These are phyloP conservation scores for Viola odorata DNA, from an alignment of 345 rosid genomes.

Conservation along the genomic window DNA sequence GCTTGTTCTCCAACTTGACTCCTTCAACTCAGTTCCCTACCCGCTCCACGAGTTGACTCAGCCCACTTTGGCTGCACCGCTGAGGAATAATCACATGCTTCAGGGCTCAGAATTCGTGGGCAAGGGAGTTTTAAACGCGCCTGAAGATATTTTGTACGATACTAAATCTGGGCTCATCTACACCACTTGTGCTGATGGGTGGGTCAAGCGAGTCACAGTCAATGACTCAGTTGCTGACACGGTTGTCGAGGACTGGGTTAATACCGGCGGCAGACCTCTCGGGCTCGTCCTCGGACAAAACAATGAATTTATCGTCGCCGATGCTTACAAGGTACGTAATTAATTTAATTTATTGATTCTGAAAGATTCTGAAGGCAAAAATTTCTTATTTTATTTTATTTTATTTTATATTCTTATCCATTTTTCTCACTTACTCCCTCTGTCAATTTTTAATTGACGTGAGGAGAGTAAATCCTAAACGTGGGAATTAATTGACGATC, in stretches of 20 bases:
- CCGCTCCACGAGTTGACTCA: slow-evolving; percentile 36
- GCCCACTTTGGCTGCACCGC: slow-evolving; percentile 15
- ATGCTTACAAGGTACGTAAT: slow-evolving; percentile 49
- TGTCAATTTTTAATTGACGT: no score
- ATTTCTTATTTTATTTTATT: neutral
- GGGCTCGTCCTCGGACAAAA: slow-evolving; percentile 52
- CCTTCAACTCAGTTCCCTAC: slow-evolving; percentile 43
- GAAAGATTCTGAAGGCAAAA: neutral
- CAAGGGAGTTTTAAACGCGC: slow-evolving; percentile 30
- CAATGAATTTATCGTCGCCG: slow-evolving; percentile 55
- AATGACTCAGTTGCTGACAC: slow-evolving; percentile 35
- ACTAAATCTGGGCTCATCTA: slow-evolving; percentile 32
- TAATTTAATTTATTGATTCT: neutral
- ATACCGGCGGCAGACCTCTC: slow-evolving; percentile 81
- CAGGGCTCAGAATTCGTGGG: slow-evolving; percentile 49
- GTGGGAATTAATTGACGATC: no score
- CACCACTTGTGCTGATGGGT: slow-evolving; percentile 67
- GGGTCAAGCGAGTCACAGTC: slow-evolving; percentile 65
- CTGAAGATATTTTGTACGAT: slow-evolving; percentile 64
- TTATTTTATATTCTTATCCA: neutral
- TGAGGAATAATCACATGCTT: slow-evolving; percentile 28
- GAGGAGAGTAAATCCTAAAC: no score
- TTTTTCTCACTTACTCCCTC: no score
- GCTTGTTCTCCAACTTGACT: slow-evolving; percentile 37
- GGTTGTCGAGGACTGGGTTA: slow-evolving; percentile 50